These are phyloP conservation scores for Phycomyces blakesleeanus DNA, from an alignment of 192 early-diverging fungal genomes.

Conservation along the genomic window DNA sequence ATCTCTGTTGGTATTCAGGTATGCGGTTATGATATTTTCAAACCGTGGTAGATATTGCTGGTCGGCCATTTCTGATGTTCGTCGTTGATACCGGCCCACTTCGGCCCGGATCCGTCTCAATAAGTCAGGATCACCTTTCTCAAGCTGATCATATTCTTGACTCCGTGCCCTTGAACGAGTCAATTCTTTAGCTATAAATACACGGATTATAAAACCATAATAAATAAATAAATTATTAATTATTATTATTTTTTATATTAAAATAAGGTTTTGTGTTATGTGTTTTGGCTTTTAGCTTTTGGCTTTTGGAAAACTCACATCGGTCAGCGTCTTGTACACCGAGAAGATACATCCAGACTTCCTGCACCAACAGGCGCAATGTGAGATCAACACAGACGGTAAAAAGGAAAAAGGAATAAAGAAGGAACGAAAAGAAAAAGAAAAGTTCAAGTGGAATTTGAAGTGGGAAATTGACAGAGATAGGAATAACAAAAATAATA, in stretches of 20 bases:
- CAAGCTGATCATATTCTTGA: conserved; percentile 65
- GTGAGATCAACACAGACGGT: too few relatives aligned
- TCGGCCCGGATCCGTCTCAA: conserved; percentile 80
- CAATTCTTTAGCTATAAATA: conserved; percentile 58
- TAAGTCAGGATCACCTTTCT: conserved; percentile 62
- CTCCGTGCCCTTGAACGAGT: conserved; percentile 51
- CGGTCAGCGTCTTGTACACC: conserved; percentile 80
- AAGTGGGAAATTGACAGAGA: too few relatives aligned
- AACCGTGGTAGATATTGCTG: conserved; percentile 42
- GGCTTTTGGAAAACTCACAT: conserved; percentile 44
- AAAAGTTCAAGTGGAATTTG: too few relatives aligned
- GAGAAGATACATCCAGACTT: conserved; percentile 86
- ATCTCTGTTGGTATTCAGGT: conserved; percentile 72
- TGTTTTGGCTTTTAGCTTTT: background rate
- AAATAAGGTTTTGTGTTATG: too few relatives aligned
- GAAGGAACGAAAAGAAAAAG: too few relatives aligned
- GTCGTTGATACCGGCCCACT: conserved; percentile 59
- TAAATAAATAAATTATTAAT: too few relatives aligned
- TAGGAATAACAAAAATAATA: too few relatives aligned
- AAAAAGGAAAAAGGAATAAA: too few relatives aligned
- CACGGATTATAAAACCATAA: background rate
- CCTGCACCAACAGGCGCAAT: conserved; percentile 35
- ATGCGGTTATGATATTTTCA: conserved; percentile 85
- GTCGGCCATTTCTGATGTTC: conserved; percentile 28
- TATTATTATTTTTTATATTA: too few relatives aligned